Base-by-base conservation (phyloP, 1,284 basidiomycete genomes). In the Chiua sp. region DNA sequence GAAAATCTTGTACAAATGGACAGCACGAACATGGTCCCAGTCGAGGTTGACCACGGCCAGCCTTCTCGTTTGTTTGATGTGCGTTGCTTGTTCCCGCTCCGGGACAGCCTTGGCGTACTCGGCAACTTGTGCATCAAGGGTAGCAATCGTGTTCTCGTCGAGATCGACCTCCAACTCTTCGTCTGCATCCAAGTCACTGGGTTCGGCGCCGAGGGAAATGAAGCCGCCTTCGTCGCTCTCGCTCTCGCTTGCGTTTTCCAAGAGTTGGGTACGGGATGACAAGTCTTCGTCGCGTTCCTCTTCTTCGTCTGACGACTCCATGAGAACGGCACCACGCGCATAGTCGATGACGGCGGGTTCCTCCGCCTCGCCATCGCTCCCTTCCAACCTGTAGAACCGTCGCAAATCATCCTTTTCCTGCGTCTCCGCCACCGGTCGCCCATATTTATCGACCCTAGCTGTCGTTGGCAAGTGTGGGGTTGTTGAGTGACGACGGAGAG, bases 21-120 rank as follows among this genome's bases (percentile, higher is more conserved):
- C 81, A 2, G 97, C 94, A 53, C 92, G 91, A 57, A 99, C 87
- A 77, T 98, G 87, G 76, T 99, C 98, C 98, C 98, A 99, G 78
- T 99, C 98, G 61, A 99, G 85, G 74, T 99, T 98, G 66, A 99
- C 97, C 32, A 92, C 87, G 0, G 97, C 98, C 8, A 98, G 78
- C 16, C 97, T 85, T 51, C 80, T 83, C 2, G 93, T 94, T n/a
- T 81, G 80, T n/a, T 79, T 28, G 3, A 65, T 73, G 30, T 77
- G 77, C 35, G 69, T 57, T 18, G 64, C 71, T 39, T 71, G 71
- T 11, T 75, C 72, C 55, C 77, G 71, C 22, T 77, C 75, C 56
- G 85, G 78, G 15, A 78, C 77, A 62, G 49, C 33, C 33, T 83
- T 75, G n/a, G 80, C 73, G 63, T 89, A 90, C 11, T 80, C 84